Evolutionary conservation across 805 yeast genomes (phyloP), one percentile per base, ranked within the genome.

Genomic region (Sungouiozyma ichnusensis): DNA sequence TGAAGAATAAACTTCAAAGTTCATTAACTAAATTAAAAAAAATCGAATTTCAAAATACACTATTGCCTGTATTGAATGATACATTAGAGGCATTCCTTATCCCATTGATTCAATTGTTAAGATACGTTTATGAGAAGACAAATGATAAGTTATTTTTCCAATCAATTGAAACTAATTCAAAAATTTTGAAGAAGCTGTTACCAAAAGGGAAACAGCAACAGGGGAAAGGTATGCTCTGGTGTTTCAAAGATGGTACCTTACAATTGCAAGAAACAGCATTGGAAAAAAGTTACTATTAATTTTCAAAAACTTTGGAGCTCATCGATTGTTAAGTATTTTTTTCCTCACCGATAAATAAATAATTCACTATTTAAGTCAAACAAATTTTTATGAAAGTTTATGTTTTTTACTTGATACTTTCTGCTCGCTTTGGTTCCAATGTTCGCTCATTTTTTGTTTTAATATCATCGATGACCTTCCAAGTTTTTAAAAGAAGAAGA

Each of bases 401-500:
- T 16, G 35, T 38, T 17, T n/a, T 19, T 13, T 18, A 11, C 31
- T 7, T 17, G 3, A 15, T 15, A 31, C 16, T 15, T 31, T 18
- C 19, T 32, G 35, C 4, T 20, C 24, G 3, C 13, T 35, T 16
- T n/a, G n/a, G n/a, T n/a, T n/a, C n/a, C n/a, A n/a, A n/a, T n/a
- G n/a, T n/a, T n/a, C n/a, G n/a, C n/a, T n/a, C n/a, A n/a, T 36
- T 36, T 13, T 33, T 34, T 35, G 6, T 17, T 49, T 52, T 42
- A 13, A 48, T 44, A 41, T 29, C 37, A 40, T 51, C 52, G 46
- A 58, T 59, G 63, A 58, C 63, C 65, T 60, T 61, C 64, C 65
- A 60, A 61, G 64, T 60, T 61, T 58, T 58, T 52, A 52, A 55
- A 58, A 58, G 63, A 55, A 60, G 49, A 55, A 39, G 65, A 60